Evolutionary conservation across 208 protist genomes (phyloP).

Genomic region (Acanthamoeba healyi): DNA sequence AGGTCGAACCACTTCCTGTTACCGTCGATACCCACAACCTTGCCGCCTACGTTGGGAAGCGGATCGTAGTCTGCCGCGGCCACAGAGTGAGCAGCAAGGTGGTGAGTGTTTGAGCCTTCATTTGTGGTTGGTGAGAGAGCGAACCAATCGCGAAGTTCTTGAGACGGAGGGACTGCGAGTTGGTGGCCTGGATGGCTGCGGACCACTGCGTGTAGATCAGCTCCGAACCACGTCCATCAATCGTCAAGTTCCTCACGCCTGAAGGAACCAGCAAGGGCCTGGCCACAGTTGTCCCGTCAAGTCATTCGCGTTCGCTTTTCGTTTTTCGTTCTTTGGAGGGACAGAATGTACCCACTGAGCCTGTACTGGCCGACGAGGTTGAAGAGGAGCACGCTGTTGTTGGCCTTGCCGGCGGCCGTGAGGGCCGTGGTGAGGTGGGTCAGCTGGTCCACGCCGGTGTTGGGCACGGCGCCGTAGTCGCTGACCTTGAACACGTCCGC

Average conservation of each 20-base stretch:
- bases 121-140: too few species aligned
- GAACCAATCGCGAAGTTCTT: neutral
- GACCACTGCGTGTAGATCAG: neutral
- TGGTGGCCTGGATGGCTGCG: neutral
- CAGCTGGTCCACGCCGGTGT: neutral
- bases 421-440: conserved; percentile 3
- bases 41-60: neutral
- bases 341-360: neutral
- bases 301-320: neutral
- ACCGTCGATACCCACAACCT: neutral
- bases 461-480: neutral
- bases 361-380: conserved; percentile 3
- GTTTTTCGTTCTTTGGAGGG: neutral
- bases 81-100: neutral
- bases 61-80: neutral
- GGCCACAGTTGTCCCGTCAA: neutral
- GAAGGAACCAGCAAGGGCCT: neutral
- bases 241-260: neutral
- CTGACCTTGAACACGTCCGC: conserved; percentile 35
- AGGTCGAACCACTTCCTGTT: neutral
- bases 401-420: neutral
- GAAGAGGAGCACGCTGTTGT: neutral
- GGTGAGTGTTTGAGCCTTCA: too few species aligned
- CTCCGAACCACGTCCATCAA: neutral
- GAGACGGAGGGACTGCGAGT: neutral